These are phyloP conservation scores for Spirogloea muscicola DNA, from an alignment of 139 green algal species.

Conservation along the genomic window DNA sequence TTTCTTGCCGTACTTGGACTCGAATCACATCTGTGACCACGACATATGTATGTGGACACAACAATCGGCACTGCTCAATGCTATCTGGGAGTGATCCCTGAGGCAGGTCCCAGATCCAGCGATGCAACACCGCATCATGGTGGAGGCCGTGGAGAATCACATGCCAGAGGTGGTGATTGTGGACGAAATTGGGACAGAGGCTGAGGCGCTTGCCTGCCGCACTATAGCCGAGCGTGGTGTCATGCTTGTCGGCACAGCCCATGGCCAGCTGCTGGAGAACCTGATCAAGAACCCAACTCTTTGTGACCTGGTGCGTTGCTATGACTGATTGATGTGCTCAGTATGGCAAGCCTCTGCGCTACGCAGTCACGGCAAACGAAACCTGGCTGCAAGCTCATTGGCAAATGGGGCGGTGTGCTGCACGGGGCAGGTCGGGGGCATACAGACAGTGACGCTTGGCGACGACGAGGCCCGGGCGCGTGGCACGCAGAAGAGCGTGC, in stretches of 20 bases:
- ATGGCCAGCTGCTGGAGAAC: conserved; percentile 94
- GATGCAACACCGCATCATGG: conserved; percentile 88
- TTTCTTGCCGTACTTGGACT: too few species aligned
- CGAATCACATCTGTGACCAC: too few species aligned
- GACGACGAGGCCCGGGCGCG: conserved; percentile 82
- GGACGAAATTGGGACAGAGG: conserved; percentile 95
- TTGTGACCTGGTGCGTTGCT: conserved; percentile 70
- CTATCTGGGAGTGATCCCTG: too few species aligned
- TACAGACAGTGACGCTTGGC: conserved; percentile 46
- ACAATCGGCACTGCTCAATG: too few species aligned
- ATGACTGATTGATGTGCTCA: too few species aligned
- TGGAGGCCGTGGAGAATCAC: conserved; percentile 97
- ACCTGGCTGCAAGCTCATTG: too few species aligned
- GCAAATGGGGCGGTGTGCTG: too few species aligned
- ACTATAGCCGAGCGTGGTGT: conserved; percentile 95
- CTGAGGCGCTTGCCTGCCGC: conserved; percentile 86
- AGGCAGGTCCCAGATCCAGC: too few species aligned
- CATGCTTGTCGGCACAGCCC: conserved; percentile 89
- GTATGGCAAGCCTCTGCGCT: too few species aligned
- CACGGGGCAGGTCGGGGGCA: conserved; percentile 42
- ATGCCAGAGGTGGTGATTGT: conserved; percentile 91
- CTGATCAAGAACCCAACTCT: conserved; percentile 94
- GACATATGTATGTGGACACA: too few species aligned
- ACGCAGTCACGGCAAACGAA: too few species aligned
- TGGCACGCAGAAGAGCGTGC: conserved; percentile 91